A percentile compares a stretch with the other conserved stretches of the same genome.
phyloP scores from a whole-genome alignment of 495 filamentous ascomycete genomes.

The Penicillium subrubescens region DNA sequence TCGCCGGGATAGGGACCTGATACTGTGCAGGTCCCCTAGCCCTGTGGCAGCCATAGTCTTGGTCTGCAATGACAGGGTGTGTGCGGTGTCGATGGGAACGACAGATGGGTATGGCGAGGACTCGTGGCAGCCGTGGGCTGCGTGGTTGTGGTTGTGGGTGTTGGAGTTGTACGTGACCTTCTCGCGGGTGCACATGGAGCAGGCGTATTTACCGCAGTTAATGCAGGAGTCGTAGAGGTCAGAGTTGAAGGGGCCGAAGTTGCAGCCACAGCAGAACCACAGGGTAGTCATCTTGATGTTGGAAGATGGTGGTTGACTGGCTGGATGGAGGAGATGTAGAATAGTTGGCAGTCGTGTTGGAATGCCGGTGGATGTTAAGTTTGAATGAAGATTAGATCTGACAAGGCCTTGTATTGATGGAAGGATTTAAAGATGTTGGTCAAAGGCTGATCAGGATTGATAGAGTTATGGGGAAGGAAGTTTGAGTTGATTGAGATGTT shows the following conservation, averaged over 20 bases:
- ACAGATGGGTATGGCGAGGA: constrained; percentile 24
- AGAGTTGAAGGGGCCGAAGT: constrained; percentile 32
- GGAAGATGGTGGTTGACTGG: constrained; percentile 4
- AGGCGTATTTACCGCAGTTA: constrained; percentile 24
- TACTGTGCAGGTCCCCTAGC: constrained; percentile 12
- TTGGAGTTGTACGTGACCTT: constrained; percentile 14
- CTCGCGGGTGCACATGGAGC: constrained; percentile 21
- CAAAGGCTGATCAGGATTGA: constrained; percentile 2
- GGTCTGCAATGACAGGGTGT: constrained; percentile 7
- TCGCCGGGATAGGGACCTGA: constrained; percentile 15
- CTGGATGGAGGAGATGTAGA: background rate
- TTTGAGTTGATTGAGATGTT: constrained; percentile 6
- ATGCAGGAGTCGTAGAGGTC: constrained; percentile 33
- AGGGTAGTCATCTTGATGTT: constrained; percentile 24
- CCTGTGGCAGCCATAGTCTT: constrained; percentile 10
- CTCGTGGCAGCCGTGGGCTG: constrained; percentile 15
- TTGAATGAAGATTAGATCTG: background rate
- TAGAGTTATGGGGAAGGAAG: background rate
- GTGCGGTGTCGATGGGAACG: constrained; percentile 7
- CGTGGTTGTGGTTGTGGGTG: constrained; percentile 13
- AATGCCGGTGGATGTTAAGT: background rate
- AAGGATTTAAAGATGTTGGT: background rate
- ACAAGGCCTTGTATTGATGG: background rate
- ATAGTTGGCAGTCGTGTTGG: constrained; percentile 2
- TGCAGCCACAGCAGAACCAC: constrained; percentile 41